Evolutionary conservation across 345 rosid species (phyloP).

Genomic region (Hibiscus trionum): DNA sequence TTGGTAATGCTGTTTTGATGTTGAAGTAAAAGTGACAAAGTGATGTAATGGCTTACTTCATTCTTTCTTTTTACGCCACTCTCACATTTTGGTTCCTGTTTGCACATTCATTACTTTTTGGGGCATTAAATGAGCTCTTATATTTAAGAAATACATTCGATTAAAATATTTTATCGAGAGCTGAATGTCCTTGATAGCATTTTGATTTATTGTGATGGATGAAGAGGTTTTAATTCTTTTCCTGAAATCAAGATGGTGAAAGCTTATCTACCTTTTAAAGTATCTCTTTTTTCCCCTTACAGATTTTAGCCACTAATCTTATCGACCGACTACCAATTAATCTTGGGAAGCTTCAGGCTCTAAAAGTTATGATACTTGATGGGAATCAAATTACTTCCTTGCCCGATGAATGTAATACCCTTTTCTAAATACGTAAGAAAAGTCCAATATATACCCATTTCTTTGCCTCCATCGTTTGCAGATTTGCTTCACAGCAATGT

Average conservation of each 20-base stretch:
- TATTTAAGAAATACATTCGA: not conserved
- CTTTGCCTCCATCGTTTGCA: slow-evolving; percentile 11
- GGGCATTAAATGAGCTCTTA: not conserved
- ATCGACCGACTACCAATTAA: slow-evolving; percentile 70
- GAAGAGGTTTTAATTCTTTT: not conserved
- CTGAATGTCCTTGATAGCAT: not conserved
- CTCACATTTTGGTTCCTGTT: not conserved
- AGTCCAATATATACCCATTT: slow-evolving; percentile 9
- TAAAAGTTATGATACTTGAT: slow-evolving; percentile 86
- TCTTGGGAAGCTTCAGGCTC: slow-evolving; percentile 84
- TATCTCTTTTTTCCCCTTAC: slow-evolving; percentile 13
- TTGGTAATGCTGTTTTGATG: not conserved
- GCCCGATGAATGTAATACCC: slow-evolving; percentile 88
- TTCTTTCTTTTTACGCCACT: not conserved
- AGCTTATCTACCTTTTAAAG: slow-evolving; percentile 4
- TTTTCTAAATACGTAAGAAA: slow-evolving; percentile 28
- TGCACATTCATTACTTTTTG: not conserved
- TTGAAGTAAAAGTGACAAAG: not conserved
- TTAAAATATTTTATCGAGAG: not conserved
- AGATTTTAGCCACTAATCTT: slow-evolving; percentile 68
- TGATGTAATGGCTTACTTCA: not conserved
- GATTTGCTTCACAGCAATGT: slow-evolving; percentile 9
- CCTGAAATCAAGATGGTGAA: not conserved
- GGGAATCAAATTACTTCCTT: slow-evolving; percentile 62
- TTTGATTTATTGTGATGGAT: not conserved